A percentile compares a stretch with the other conserved stretches of the same genome.
phyloP scores from a whole-genome alignment of 2,329 filamentous ascomycete genomes.

The Neopestalotiopsis sp. region DNA sequence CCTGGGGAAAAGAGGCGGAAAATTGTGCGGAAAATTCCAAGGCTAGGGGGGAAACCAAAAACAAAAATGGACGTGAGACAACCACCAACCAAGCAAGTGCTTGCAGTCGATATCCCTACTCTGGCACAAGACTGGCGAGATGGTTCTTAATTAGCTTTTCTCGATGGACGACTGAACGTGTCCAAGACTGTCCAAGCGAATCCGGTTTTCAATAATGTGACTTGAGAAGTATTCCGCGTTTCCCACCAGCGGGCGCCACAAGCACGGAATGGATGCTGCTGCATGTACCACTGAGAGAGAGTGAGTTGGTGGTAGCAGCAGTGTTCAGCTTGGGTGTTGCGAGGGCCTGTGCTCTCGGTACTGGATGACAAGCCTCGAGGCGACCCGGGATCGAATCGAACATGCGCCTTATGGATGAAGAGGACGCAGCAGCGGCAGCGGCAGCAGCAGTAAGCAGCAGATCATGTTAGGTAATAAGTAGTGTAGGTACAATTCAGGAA shows the following conservation, averaged over 20 bases:
- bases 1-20: neutral
- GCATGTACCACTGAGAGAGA: no score
- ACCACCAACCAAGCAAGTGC: neutral
- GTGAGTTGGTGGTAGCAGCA: no score
- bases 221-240: neutral
- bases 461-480: neutral
- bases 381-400: neutral
- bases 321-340: neutral
- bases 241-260: neutral
- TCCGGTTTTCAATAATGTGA: neutral
- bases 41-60: neutral
- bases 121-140: neutral
- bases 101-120: neutral
- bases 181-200: neutral
- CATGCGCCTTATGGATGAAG: neutral
- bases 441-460: neutral
- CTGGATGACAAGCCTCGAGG: neutral
- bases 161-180: neutral
- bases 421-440: neutral
- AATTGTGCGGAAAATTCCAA: slow-evolving; percentile 11
- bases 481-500: neutral
- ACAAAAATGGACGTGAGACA: neutral
- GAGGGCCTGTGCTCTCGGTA: neutral
- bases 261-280: no score
- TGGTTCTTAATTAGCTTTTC: neutral